These are phyloP conservation scores for Colletotrichum acutatum DNA, from an alignment of 2,329 filamentous ascomycete genomes.

Conservation along the genomic window DNA sequence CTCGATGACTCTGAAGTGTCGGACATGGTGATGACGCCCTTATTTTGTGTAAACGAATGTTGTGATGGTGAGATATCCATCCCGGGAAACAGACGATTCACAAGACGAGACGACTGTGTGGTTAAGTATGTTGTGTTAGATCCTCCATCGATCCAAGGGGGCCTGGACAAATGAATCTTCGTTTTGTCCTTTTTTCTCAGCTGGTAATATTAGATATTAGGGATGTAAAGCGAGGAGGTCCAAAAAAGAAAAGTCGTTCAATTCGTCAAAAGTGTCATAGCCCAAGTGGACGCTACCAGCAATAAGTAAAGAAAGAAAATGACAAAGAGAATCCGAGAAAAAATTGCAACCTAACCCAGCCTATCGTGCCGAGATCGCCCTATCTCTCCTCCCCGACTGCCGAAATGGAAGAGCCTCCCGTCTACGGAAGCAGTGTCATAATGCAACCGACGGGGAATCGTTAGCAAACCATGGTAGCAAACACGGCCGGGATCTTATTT, in stretches of 20 bases:
- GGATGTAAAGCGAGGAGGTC: neutral
- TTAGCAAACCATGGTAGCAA: neutral
- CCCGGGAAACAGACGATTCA: neutral
- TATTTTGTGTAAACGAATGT: neutral
- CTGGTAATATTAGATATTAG: neutral
- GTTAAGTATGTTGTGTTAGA: neutral
- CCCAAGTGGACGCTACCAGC: neutral
- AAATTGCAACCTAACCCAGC: no score
- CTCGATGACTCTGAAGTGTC: neutral
- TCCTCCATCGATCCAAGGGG: neutral
- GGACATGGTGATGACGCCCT: neutral
- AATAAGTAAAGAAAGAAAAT: constrained; percentile 3
- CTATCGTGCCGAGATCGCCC: neutral
- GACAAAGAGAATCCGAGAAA: no score
- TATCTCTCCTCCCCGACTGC: neutral
- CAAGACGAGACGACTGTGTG: neutral
- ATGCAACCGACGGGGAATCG: neutral
- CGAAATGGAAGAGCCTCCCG: constrained; percentile 4
- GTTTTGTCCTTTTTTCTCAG: neutral
- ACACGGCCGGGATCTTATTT: constrained; percentile 11
- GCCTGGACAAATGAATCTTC: no score
- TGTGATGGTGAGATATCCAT: neutral
- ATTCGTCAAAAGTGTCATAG: neutral
- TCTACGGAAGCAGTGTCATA: neutral
- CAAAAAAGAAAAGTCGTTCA: neutral